Evolutionary conservation across 1,284 basidiomycete genomes (phyloP).

Genomic region (Irpex sp.): DNA sequence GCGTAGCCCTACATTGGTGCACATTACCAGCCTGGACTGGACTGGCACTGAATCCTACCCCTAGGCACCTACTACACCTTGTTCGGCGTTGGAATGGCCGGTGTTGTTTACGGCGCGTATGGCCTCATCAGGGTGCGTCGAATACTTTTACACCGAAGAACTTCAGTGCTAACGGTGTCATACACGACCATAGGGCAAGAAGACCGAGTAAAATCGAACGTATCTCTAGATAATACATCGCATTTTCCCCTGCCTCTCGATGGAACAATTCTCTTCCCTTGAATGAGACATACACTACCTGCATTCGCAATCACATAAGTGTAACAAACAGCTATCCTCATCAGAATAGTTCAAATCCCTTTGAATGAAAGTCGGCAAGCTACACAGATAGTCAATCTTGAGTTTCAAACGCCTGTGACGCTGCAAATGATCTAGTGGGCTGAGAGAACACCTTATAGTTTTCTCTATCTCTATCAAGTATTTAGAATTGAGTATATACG

Average conservation of each 20-base stretch:
- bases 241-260: not conserved
- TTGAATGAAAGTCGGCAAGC: not conserved
- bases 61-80: conserved; percentile 52
- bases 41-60: conserved; percentile 6
- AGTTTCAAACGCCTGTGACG: no score
- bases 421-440: no score
- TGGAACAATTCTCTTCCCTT: not conserved
- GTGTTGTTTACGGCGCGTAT: conserved; percentile 46
- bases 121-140: conserved; percentile 49
- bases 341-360: not conserved
- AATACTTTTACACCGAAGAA: not conserved
- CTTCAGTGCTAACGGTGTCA: not conserved
- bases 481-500: not conserved
- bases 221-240: conserved; percentile 10
- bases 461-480: not conserved
- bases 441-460: no score
- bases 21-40: no score
- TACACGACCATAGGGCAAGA: conserved; percentile 24
- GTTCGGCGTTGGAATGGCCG: conserved; percentile 51
- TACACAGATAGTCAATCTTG: no score
- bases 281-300: not conserved
- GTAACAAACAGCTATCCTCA: no score
- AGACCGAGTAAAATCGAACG: conserved; percentile 18
- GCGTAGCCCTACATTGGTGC: conserved; percentile 7
- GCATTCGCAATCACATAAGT: not conserved